Evolutionary conservation across 2,329 filamentous ascomycete species (phyloP).

Genomic region (Neonectria magnoliae): DNA sequence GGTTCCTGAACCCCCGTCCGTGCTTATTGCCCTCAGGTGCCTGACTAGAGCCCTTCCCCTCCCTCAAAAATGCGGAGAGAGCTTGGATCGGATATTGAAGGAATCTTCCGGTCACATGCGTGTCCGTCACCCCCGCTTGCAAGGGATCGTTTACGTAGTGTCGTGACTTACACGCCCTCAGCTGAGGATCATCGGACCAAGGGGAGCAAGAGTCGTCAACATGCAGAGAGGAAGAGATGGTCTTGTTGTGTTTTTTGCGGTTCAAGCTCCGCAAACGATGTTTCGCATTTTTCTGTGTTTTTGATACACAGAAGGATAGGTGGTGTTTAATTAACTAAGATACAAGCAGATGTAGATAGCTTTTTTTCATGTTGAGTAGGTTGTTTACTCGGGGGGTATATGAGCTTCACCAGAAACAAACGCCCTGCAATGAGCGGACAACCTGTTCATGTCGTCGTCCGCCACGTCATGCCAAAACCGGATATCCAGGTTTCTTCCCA

Average conservation of each 20-base stretch:
- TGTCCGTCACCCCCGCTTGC: conserved; percentile 7
- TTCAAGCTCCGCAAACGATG: background rate
- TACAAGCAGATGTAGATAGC: conserved; percentile 9
- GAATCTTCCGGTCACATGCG: conserved; percentile 19
- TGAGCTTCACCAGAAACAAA: conserved; percentile 59
- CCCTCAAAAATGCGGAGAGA: conserved; percentile 2
- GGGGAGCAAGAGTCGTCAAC: background rate
- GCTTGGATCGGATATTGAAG: conserved; percentile 17
- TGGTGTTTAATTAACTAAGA: background rate
- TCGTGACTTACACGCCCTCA: conserved; percentile 12
- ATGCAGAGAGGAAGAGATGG: background rate
- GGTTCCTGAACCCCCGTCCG: background rate
- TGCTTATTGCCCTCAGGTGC: conserved; percentile 3
- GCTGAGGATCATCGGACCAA: background rate
- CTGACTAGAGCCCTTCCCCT: background rate
- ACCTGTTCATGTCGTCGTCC: conserved; percentile 36
- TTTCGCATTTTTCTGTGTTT: background rate
- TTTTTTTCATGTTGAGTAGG: conserved; percentile 26
- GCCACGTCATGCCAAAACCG: conserved; percentile 25
- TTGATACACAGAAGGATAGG: background rate
- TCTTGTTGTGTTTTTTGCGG: background rate
- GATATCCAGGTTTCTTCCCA: conserved; percentile 36
- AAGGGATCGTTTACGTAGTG: background rate
- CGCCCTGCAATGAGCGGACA: conserved; percentile 39
- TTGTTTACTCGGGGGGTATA: conserved; percentile 50